These are phyloP conservation scores for Xenoacremonium recifei DNA, from an alignment of 2,329 filamentous ascomycete genomes.

Conservation along the genomic window DNA sequence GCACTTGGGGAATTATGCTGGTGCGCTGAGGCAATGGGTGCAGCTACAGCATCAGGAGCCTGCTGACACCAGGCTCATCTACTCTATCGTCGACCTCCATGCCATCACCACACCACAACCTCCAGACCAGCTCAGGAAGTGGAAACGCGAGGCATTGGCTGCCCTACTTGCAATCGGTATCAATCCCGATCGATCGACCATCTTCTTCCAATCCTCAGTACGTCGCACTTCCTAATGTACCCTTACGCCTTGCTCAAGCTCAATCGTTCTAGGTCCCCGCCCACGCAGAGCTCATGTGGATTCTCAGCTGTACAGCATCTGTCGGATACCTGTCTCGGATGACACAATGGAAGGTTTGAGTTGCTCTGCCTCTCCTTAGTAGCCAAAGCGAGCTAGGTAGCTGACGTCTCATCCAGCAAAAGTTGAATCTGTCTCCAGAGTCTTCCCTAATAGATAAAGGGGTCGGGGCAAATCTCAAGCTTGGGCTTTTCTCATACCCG, in stretches of 20 bases:
- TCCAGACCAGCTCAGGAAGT: constrained; percentile 56
- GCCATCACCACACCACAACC: constrained; percentile 81
- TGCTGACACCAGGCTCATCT: constrained; percentile 63
- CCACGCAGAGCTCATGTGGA: constrained; percentile 95
- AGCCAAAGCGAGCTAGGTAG: too few relatives aligned
- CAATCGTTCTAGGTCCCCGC: constrained; percentile 56
- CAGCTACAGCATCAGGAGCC: constrained; percentile 66
- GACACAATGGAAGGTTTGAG: constrained; percentile 92
- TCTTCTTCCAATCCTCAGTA: constrained; percentile 83
- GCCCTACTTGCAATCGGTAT: constrained; percentile 81
- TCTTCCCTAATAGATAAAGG: constrained; percentile 57
- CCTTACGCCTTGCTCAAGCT: neutral
- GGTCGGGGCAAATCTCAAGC: constrained; percentile 64
- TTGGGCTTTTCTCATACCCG: constrained; percentile 93
- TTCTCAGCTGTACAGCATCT: constrained; percentile 85
- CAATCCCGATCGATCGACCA: constrained; percentile 68
- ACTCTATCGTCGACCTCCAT: constrained; percentile 90
- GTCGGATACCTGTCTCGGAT: constrained; percentile 96
- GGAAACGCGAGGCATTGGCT: constrained; percentile 74
- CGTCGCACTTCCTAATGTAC: constrained; percentile 26
- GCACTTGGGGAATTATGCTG: constrained; percentile 93
- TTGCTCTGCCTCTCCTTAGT: too few relatives aligned
- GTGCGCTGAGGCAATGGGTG: constrained; percentile 85
- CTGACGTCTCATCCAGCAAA: constrained; percentile 54
- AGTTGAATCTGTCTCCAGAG: constrained; percentile 63